A percentile compares a stretch with the other conserved stretches of the same genome.
phyloP scores from a whole-genome alignment of 108 stramenopile genomes.

The Nannochloropsis granulata region DNA sequence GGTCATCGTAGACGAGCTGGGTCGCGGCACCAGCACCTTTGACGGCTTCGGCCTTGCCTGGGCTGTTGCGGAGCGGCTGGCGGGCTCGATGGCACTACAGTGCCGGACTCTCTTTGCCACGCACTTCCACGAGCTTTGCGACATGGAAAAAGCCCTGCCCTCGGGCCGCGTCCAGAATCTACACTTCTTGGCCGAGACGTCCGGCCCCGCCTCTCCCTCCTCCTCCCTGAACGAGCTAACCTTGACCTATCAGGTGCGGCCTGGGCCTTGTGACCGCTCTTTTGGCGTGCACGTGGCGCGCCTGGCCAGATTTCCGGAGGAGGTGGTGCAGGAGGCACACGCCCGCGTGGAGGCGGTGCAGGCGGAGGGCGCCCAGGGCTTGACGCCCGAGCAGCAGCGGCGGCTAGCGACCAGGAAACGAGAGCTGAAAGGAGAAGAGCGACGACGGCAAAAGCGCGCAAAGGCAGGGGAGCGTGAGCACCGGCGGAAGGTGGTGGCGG shows the following conservation, averaged over 20 bases:
- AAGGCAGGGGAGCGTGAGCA: not conserved
- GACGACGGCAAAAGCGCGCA: not conserved
- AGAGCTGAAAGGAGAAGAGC: not conserved
- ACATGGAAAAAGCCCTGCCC: not conserved
- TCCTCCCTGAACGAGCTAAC: not conserved
- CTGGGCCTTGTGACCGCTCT: not conserved
- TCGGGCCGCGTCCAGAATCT: slow-evolving; percentile 22
- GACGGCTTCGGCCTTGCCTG: slow-evolving; percentile 45
- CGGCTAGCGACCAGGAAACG: not conserved
- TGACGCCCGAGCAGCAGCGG: not conserved
- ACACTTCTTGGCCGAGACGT: slow-evolving; percentile 28
- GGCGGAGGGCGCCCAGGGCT: not conserved
- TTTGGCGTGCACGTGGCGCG: not conserved
- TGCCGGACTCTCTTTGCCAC: slow-evolving; percentile 36
- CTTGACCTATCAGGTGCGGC: not conserved
- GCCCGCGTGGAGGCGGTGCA: not conserved
- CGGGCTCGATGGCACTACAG: not conserved
- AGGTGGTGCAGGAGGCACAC: not conserved
- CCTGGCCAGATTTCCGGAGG: not conserved
- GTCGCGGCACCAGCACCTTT: slow-evolving; percentile 35
- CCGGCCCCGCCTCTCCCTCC: not conserved
- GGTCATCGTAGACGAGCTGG: slow-evolving; percentile 43
- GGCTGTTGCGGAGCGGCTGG: slow-evolving; percentile 36
- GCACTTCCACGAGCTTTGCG: slow-evolving; percentile 44
- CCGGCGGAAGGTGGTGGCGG: not conserved